These are phyloP conservation scores for Eremothecium cymbalariae DNA, from an alignment of 1,139 yeast species.

Conservation along the genomic window DNA sequence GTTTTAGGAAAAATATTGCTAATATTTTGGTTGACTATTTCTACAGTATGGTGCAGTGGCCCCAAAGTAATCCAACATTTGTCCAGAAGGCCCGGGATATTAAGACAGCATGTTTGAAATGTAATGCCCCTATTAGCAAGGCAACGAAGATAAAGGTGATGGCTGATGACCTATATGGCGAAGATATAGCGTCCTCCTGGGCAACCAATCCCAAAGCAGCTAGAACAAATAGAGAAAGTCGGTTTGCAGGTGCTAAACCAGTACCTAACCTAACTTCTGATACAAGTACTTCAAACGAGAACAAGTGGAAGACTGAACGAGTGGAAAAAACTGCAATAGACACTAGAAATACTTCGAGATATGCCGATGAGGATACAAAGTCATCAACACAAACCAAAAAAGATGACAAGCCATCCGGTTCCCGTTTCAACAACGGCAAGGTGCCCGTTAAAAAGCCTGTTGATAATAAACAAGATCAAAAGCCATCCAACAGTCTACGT, in stretches of 20 bases:
- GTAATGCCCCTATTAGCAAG: constrained; percentile 1
- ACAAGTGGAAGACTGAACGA: background rate
- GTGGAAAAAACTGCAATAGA: background rate
- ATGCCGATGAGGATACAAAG: background rate
- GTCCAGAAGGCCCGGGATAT: background rate
- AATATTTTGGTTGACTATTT: constrained; percentile 7
- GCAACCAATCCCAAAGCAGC: background rate
- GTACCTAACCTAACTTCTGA: background rate
- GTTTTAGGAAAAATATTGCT: constrained; percentile 6
- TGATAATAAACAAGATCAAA: constrained; percentile 1
- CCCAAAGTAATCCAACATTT: constrained; percentile 1
- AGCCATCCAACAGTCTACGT: background rate
- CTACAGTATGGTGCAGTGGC: constrained; percentile 3
- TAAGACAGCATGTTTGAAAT: constrained; percentile 1
- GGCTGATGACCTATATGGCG: constrained; percentile 5
- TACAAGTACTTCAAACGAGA: too few relatives aligned
- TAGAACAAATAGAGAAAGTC: background rate
- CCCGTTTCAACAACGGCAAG: constrained; percentile 1
- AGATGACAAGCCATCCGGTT: background rate
- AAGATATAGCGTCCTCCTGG: background rate
- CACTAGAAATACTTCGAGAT: background rate
- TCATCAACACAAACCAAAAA: background rate
- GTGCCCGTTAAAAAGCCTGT: background rate
- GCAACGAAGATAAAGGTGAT: constrained; percentile 3
- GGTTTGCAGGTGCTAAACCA: background rate